phyloP scores from a whole-genome alignment of 805 yeast genomes.

The Hemisphaericaspora nanyangensis region DNA sequence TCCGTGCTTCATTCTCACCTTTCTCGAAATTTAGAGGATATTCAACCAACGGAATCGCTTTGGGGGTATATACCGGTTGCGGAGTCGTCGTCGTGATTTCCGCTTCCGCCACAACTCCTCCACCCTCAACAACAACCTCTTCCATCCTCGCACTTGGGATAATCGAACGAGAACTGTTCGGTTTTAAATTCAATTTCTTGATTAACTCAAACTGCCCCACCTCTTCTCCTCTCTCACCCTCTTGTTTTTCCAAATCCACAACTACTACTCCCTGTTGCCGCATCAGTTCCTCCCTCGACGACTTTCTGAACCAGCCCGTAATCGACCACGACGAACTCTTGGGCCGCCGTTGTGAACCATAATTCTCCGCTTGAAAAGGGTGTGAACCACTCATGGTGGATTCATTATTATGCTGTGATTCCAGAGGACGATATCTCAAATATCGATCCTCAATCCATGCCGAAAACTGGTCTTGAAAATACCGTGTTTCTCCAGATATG shows the following conservation, averaged over 20 bases:
- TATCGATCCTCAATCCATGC: conserved; percentile 31
- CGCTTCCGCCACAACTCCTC: no score
- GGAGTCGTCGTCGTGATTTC: no score
- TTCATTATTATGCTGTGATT: conserved; percentile 30
- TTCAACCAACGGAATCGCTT: conserved; percentile 20
- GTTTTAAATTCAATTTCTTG: conserved; percentile 9
- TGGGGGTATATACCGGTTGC: conserved; percentile 15
- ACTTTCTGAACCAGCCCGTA: conserved; percentile 8
- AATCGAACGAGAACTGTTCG: conserved; percentile 16
- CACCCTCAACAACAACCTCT: no score
- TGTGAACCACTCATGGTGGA: conserved; percentile 20
- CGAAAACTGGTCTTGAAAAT: no score
- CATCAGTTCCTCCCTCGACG: no score
- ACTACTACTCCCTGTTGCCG: no score
- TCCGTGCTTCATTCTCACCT: conserved; percentile 1
- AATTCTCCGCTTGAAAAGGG: conserved; percentile 23
- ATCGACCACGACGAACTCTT: no score
- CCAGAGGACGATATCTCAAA: conserved; percentile 28
- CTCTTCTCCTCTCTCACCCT: no score
- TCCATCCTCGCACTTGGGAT: conserved; percentile 3
- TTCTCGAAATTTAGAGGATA: conserved; percentile 16
- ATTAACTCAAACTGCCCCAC: conserved; percentile 1
- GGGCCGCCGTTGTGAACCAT: no score
- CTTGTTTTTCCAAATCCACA: no score
- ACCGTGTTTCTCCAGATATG: no score